phyloP scores from a whole-genome alignment of 169 alveolate genomes.

The Plasmodium blacklocki region DNA sequence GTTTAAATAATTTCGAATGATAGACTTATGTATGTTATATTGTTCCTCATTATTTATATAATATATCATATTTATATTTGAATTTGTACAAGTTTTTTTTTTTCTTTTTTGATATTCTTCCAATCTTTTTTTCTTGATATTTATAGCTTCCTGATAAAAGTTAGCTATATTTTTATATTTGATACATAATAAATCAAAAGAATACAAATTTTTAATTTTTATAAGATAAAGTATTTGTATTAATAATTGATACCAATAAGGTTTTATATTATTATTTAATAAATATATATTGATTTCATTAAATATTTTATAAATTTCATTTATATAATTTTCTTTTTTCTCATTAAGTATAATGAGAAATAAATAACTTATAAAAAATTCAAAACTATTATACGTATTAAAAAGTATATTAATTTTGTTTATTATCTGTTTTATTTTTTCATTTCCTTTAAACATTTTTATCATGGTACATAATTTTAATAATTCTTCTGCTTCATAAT shows the following conservation, averaged over 20 bases:
- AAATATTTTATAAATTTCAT: conserved; percentile 17
- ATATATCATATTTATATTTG: too few relatives aligned
- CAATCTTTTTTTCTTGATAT: conserved; percentile 5
- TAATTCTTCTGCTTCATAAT: conserved; percentile 32
- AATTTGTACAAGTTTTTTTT: too few relatives aligned
- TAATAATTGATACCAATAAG: conserved; percentile 42
- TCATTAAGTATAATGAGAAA: conserved; percentile 10
- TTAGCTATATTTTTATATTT: conserved; percentile 21
- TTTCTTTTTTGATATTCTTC: background rate
- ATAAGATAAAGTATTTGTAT: conserved; percentile 35
- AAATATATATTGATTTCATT: conserved; percentile 10
- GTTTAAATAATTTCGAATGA: conserved; percentile 20
- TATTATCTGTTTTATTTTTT: conserved; percentile 11
- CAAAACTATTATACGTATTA: conserved; percentile 1
- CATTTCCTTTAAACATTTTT: background rate
- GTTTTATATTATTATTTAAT: conserved; percentile 7
- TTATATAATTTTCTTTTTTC: conserved; percentile 4
- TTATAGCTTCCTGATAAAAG: conserved; percentile 9
- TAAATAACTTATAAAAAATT: conserved; percentile 43
- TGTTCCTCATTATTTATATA: background rate
- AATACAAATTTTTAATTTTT: conserved; percentile 21
- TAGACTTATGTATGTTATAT: conserved; percentile 3
- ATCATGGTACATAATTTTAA: conserved; percentile 24
- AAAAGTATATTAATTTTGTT: conserved; percentile 12
- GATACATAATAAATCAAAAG: conserved; percentile 22